A percentile compares a stretch with the other conserved stretches of the same genome.
Evolutionary conservation across 805 yeast species (phyloP).

Genomic region (Martiniozyma abietophila): DNA sequence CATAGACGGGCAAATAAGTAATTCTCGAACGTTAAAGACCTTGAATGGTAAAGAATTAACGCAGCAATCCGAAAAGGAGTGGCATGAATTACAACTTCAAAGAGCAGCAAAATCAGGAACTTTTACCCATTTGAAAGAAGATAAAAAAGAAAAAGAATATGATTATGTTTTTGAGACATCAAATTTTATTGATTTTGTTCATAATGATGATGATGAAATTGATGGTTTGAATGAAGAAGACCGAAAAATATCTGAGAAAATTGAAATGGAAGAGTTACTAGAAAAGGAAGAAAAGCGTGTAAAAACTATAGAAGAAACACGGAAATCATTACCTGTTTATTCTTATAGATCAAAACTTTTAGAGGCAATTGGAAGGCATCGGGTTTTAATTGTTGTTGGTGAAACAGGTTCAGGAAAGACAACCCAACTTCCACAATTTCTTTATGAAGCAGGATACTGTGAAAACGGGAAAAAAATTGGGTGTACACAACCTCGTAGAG

Average conservation of each 20-base stretch:
- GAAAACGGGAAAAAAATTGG: constrained; percentile 49
- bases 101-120: constrained; percentile 28
- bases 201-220: constrained; percentile 26
- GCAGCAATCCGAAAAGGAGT: constrained; percentile 21
- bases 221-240: constrained; percentile 18
- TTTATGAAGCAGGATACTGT: constrained; percentile 75
- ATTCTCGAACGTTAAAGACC: constrained; percentile 39
- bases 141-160: constrained; percentile 32
- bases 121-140: constrained; percentile 11
- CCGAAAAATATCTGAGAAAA: constrained; percentile 22
- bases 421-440: constrained; percentile 83
- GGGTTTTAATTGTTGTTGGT: constrained; percentile 78
- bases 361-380: constrained; percentile 49
- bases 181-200: constrained; percentile 44
- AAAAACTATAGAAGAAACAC: constrained; percentile 36
- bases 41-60: constrained; percentile 23
- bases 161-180: constrained; percentile 70
- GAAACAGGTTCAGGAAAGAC: constrained; percentile 98
- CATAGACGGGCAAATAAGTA: constrained; percentile 42
- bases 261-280: constrained; percentile 24
- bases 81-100: constrained; percentile 47
- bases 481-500: constrained; percentile 92
- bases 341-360: constrained; percentile 51
- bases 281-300: constrained; percentile 29
- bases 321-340: constrained; percentile 70